Percentiles rank a stretch among this genome's conserved stretches.
phyloP scores from a whole-genome alignment of 2,329 filamentous ascomycete genomes.

The Ramichloridium luteum region DNA sequence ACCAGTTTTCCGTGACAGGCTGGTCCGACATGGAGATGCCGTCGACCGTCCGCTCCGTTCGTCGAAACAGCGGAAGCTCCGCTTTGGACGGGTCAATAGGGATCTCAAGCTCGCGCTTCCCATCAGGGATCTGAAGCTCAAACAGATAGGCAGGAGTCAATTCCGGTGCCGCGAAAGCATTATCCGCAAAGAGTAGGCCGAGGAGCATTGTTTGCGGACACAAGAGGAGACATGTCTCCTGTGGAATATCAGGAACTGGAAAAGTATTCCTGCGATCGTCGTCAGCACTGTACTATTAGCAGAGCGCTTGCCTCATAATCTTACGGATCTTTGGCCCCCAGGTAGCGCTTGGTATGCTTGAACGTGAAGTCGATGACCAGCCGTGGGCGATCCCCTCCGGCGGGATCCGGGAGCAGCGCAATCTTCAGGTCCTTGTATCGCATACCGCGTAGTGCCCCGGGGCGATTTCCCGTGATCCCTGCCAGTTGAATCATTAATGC shows the following conservation, averaged over 20 bases:
- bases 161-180: slow-evolving; percentile 6
- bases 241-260: slow-evolving; percentile 7
- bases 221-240: slow-evolving; percentile 10
- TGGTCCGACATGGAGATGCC: slow-evolving; percentile 3
- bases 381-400: slow-evolving; percentile 6
- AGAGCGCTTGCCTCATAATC: background rate
- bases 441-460: slow-evolving; percentile 8
- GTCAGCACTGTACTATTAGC: background rate
- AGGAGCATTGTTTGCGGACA: slow-evolving; percentile 10
- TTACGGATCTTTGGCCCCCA: slow-evolving; percentile 12
- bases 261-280: slow-evolving; percentile 9
- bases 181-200: slow-evolving; percentile 8
- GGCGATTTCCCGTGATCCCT: slow-evolving; percentile 10
- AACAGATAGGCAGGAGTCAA: slow-evolving; percentile 4
- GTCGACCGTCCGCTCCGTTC: slow-evolving; percentile 2
- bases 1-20: slow-evolving; percentile 5
- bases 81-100: slow-evolving; percentile 3
- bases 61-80: slow-evolving; percentile 3
- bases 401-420: slow-evolving; percentile 8
- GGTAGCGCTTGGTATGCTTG: slow-evolving; percentile 12
- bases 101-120: slow-evolving; percentile 3
- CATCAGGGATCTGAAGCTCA: slow-evolving; percentile 4
- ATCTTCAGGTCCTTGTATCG: slow-evolving; percentile 9
- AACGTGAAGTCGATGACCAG: slow-evolving; percentile 11
- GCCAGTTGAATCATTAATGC: slow-evolving; percentile 8